These are phyloP conservation scores for Capronia epimyces DNA, from an alignment of 2,329 filamentous ascomycete species.

Conservation along the genomic window DNA sequence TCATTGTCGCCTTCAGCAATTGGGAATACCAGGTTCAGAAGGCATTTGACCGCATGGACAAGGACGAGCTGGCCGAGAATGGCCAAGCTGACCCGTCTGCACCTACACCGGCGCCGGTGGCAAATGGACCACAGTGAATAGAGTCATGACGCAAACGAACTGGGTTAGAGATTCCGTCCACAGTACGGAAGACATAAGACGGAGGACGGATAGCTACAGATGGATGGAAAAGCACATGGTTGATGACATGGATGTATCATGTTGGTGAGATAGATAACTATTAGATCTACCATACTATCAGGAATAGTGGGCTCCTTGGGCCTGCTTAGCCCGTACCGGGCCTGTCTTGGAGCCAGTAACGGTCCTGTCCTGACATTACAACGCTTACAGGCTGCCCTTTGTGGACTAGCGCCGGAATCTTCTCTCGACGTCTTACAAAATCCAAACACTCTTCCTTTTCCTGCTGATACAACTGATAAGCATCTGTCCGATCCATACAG, in stretches of 20 bases:
- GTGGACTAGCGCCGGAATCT: neutral
- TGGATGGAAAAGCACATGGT: too few species aligned
- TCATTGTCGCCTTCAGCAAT: constrained; percentile 68
- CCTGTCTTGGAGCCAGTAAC: neutral
- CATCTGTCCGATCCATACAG: neutral
- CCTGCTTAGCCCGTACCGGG: too few species aligned
- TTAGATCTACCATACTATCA: too few species aligned
- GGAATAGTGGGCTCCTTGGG: too few species aligned
- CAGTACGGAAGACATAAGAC: too few species aligned
- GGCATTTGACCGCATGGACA: constrained; percentile 66
- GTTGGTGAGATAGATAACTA: too few species aligned
- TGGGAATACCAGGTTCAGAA: constrained; percentile 68
- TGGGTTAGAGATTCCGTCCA: too few species aligned
- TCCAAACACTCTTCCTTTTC: neutral
- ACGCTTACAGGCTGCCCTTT: neutral
- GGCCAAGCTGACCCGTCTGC: constrained; percentile 15
- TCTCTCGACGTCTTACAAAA: constrained; percentile 10
- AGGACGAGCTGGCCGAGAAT: constrained; percentile 31
- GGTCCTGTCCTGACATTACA: neutral
- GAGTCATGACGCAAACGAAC: neutral
- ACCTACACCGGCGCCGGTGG: constrained; percentile 14
- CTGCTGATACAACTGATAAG: constrained; percentile 13
- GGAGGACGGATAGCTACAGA: too few species aligned
- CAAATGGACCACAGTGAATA: constrained; percentile 21
- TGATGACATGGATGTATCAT: too few species aligned